Base-by-base conservation (phyloP, 768 basidiomycete species). In the Thelephora ganbajun region DNA sequence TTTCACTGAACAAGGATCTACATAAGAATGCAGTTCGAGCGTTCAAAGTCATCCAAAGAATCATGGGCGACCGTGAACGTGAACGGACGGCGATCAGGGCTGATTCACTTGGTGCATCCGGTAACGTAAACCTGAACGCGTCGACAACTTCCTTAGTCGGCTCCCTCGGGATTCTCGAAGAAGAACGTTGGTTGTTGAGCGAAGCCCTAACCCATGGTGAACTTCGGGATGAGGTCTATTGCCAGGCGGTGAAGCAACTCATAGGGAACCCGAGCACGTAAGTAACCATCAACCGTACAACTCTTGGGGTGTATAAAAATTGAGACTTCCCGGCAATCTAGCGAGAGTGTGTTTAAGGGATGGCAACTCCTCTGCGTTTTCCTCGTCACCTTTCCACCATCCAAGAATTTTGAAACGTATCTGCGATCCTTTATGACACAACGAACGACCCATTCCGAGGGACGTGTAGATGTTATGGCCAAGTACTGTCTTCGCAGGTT, bases 291-390 rank as follows among this genome's bases (percentile, higher is more conserved):
- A 14, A 9, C 26, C 46, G 16, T 36, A 23, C 16, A 18, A 23
- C 14, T 43, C 19, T 19, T 18, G 35, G 4, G 16, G 14, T 12
- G 45, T 37, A 22, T 1, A 3, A 11, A 18, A 33, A 18, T 43
- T 48, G 5, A 42, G 44, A 13, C 9, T 30, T 50, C 12, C 41
- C 18, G 44, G 26, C n/a, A 11, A 52, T 44, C 14, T 54, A 91
- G 88, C 16, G 86, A 91, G 58, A 84, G 88, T 57, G 60, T 78
- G 30, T 90, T 96, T 67, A 83, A 82, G 58, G 93, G 92, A 20
- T 96, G 91, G 85, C 93, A 96, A 58, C 68, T 96, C 43, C 66
- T 94, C 39, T 94, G 89, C 59, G 90, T 97, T 2, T 69, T 92
- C 22, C 69, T 92, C n/a, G 77, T 87, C 47, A 85, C 89, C 2